Conservation (phyloP, 768 basidiomycete genomes). For the Tricholoma terreum region DNA sequence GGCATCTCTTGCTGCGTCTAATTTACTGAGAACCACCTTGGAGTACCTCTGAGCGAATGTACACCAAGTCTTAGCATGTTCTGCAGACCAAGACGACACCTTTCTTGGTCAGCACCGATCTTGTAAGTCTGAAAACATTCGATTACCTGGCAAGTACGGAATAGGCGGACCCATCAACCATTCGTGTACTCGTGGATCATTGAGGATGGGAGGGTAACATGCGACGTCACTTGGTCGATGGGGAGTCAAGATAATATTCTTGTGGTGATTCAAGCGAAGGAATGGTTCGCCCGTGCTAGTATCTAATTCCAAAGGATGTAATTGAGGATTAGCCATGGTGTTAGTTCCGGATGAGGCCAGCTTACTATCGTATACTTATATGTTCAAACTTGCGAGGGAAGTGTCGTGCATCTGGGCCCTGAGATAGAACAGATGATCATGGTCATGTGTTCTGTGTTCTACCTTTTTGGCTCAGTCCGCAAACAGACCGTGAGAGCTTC, state of each 20-base stretch:
- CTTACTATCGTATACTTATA: too few species aligned
- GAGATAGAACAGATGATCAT: too few species aligned
- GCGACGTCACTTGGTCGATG: conserved; percentile 51
- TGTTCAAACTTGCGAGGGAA: too few species aligned
- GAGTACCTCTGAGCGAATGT: background rate
- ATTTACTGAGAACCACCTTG: conserved; percentile 13
- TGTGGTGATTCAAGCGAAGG: conserved; percentile 47
- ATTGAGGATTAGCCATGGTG: conserved; percentile 23
- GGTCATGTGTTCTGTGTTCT: too few species aligned
- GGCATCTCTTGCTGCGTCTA: conserved; percentile 21
- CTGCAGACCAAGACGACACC: too few species aligned
- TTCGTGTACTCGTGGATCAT: conserved; percentile 45
- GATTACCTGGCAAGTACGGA: conserved; percentile 42
- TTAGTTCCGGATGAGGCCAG: background rate
- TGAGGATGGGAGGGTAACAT: conserved; percentile 39
- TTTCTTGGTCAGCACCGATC: background rate
- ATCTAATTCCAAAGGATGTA: conserved; percentile 33
- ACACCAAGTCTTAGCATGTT: background rate
- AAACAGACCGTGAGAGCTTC: too few species aligned
- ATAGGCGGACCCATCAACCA: conserved; percentile 44
- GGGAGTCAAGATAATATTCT: conserved; percentile 56
- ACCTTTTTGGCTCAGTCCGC: too few species aligned
- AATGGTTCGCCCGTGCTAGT: conserved; percentile 39
- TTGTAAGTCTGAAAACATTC: conserved; percentile 5
- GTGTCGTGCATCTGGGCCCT: too few species aligned